Base-by-base conservation (phyloP, 192 early-diverging fungal species). In the Helicostylum pulchrum region DNA sequence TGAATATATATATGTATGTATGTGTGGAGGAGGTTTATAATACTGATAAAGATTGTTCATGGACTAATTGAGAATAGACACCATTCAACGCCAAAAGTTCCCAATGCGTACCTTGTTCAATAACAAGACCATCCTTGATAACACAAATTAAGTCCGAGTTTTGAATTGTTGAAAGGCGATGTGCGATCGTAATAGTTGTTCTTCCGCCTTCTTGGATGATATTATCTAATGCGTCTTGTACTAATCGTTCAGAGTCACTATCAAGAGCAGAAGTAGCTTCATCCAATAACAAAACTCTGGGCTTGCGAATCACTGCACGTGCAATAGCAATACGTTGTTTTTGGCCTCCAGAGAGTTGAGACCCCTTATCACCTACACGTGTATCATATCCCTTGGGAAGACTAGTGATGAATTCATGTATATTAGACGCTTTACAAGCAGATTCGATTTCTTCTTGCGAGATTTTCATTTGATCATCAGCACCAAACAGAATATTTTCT, bases 271-370 rank as follows among this genome's bases (percentile, higher is more conserved):
- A 85, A 0, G 89, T 90, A 23, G 88, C 88, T 56, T 90, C 94
- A 61, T 97, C 94, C 30, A 97, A 74, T n/a, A 96, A 65, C 42
- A 96, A 71, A 7, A 96, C 61, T 59, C 85, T 86, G 30, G 94
- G 93, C 52, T 90, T 85, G 50, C 92, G 87, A 50, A 96, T 86
- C 15, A 96, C 66, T 0, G 94, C 92, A 32, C 94, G 83, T 0
- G 92, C 92, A 82, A 92, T 92, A 1, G 90, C 92, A 47, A 97
- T 83, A 23, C 94, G 84, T 47, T 91, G 87, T 61, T 91, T 91
- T 62, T 89, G 87, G 10, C 88, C 88, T 15, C 87, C 87, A 48
- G 73, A 77, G 5, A 85, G 60, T 53, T 80, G 83, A 46, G 65
- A 72, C 0, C 88, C 88, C 67, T 81, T 80, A 59, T 88, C 86